Conservation (phyloP, 2,329 filamentous ascomycete species). For the Metarhizium album region DNA sequence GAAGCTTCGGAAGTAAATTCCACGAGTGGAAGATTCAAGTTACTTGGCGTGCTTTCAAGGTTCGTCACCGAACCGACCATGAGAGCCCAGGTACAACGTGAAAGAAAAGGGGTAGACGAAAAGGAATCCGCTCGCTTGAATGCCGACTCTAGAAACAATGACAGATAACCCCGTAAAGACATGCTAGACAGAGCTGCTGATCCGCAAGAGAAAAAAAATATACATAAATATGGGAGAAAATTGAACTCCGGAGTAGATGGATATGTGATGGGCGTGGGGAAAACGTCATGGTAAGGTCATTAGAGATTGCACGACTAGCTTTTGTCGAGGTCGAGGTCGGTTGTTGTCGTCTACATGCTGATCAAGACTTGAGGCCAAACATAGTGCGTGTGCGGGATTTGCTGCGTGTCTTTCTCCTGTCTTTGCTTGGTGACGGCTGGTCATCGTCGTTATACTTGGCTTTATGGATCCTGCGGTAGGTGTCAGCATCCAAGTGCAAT, state of each 20-base stretch:
- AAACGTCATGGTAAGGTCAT: constrained; percentile 20
- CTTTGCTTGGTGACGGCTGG: constrained; percentile 32
- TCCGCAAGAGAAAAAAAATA: background rate
- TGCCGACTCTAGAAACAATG: constrained; percentile 7
- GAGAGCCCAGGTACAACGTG: background rate
- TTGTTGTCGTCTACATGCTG: background rate
- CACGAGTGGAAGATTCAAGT: background rate
- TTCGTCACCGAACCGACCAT: background rate
- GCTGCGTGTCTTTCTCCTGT: constrained; percentile 55
- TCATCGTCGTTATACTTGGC: constrained; percentile 73
- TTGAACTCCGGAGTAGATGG: constrained; percentile 23
- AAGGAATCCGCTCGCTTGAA: constrained; percentile 11
- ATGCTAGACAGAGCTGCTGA: background rate
- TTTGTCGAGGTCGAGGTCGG: background rate
- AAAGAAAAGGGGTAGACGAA: background rate
- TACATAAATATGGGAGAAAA: constrained; percentile 9
- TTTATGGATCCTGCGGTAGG: constrained; percentile 74
- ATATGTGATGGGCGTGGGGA: constrained; percentile 12
- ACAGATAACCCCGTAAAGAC: constrained; percentile 3
- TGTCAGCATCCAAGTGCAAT: background rate
- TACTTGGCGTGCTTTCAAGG: background rate
- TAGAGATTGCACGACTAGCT: constrained; percentile 6
- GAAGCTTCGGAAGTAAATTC: background rate
- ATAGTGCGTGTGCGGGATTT: constrained; percentile 68
- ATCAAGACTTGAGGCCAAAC: constrained; percentile 42